Conservation (phyloP, 2,329 filamentous ascomycete genomes). For the Diplodia scrobiculata region DNA sequence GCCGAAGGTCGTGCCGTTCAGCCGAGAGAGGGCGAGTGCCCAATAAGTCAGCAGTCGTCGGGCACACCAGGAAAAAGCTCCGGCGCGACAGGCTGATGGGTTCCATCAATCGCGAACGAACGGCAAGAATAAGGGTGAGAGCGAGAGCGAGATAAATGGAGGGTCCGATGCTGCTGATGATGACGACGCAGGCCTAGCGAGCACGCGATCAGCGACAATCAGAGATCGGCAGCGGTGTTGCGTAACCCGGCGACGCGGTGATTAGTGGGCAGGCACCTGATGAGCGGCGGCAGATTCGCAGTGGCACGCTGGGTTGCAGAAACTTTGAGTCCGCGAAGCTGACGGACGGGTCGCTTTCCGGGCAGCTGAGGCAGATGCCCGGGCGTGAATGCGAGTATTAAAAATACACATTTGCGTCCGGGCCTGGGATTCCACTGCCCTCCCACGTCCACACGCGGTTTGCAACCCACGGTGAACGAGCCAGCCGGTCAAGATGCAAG, state of each 20-base stretch:
- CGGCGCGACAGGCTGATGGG: not conserved
- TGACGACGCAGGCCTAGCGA: not conserved
- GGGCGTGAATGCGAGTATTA: too few species aligned
- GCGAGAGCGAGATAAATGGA: not conserved
- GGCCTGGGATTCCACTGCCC: too few species aligned
- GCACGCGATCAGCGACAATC: constrained; percentile 4
- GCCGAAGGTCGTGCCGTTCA: not conserved
- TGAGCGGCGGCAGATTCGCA: not conserved
- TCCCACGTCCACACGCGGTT: too few species aligned
- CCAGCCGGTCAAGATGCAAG: too few species aligned
- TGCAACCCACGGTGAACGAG: too few species aligned
- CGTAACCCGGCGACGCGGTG: not conserved
- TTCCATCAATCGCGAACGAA: too few species aligned
- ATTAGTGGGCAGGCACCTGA: not conserved
- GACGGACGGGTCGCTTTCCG: too few species aligned
- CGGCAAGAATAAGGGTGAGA: not conserved
- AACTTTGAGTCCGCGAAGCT: too few species aligned
- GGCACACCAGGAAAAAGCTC: not conserved
- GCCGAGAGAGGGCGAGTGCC: not conserved
- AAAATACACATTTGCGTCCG: too few species aligned
- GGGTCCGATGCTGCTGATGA: not conserved
- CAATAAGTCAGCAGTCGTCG: not conserved
- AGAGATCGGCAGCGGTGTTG: not conserved
- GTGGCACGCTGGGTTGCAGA: too few species aligned
- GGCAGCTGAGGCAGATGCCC: too few species aligned